Evolutionary conservation across 306 rosid genomes (phyloP).

Genomic region (Castanea sativa): DNA sequence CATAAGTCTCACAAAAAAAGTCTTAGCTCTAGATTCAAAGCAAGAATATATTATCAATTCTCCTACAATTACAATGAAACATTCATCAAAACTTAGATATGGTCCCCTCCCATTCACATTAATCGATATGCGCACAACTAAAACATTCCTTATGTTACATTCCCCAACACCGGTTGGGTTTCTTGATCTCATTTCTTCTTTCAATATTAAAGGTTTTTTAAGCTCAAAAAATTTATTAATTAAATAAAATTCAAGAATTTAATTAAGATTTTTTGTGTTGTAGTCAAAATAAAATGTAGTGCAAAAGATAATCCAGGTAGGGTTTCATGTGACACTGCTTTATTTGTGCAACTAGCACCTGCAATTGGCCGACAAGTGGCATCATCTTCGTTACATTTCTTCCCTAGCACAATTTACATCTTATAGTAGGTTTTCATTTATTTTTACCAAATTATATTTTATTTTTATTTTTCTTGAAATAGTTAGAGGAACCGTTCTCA

Average conservation of each 20-base stretch:
- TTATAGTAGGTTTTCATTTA: neutral
- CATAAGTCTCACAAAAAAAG: neutral
- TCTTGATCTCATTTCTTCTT: conserved; percentile 25
- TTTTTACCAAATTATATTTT: neutral
- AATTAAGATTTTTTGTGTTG: conserved; percentile 23
- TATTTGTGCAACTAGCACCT: conserved; percentile 24
- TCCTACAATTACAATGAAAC: conserved; percentile 31
- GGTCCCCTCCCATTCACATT: conserved; percentile 55
- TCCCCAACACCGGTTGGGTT: conserved; percentile 22
- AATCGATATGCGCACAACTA: conserved; percentile 24
- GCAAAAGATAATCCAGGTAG: conserved; percentile 21
- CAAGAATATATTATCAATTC: neutral
- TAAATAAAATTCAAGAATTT: conserved; percentile 20
- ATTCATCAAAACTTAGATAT: conserved; percentile 29
- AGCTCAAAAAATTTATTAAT: conserved; percentile 15
- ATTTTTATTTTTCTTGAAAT: neutral
- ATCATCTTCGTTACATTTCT: conserved; percentile 29
- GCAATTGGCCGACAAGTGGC: conserved; percentile 57
- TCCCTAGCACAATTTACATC: neutral
- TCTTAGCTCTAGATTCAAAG: conserved; percentile 30
- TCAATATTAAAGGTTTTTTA: conserved; percentile 26
- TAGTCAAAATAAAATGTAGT: conserved; percentile 17
- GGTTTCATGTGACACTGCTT: conserved; percentile 21
- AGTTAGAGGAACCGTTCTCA: no score
- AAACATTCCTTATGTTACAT: conserved; percentile 47